Evolutionary conservation across 495 filamentous ascomycete genomes (phyloP).

Genomic region (Aspergillus baeticus): DNA sequence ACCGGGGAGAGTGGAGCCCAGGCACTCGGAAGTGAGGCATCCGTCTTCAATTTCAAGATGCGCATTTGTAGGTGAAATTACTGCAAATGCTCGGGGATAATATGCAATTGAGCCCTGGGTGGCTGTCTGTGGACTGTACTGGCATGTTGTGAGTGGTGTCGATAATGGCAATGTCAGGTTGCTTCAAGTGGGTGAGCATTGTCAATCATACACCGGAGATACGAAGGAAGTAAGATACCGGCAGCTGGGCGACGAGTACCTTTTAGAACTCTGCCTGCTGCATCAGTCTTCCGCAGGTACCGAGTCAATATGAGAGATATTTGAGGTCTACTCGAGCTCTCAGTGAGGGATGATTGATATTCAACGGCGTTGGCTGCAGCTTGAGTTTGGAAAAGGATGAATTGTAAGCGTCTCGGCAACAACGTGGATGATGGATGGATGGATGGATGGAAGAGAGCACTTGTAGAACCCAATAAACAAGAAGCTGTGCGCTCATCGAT

Average conservation of each 20-base stretch:
- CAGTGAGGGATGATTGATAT: neutral
- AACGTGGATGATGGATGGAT: constrained; percentile 1
- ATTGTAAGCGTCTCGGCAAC: constrained; percentile 15
- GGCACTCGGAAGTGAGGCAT: constrained; percentile 6
- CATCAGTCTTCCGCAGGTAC: neutral
- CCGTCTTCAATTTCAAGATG: neutral
- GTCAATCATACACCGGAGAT: constrained; percentile 7
- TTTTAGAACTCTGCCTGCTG: neutral
- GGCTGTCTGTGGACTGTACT: neutral
- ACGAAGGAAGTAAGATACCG: constrained; percentile 11
- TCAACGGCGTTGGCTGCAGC: neutral
- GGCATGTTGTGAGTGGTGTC: neutral
- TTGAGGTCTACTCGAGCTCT: neutral
- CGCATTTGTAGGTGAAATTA: neutral
- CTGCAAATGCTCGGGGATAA: constrained; percentile 1
- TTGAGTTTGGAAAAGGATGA: neutral
- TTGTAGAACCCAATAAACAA: constrained; percentile 11
- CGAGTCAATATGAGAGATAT: neutral
- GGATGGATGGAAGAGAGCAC: constrained; percentile 1
- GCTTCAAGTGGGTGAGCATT: neutral
- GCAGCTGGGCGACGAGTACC: neutral
- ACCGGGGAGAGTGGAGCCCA: neutral
- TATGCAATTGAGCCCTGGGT: neutral
- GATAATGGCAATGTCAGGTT: neutral
- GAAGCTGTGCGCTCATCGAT: neutral